Conservation (phyloP, 1,284 basidiomycete genomes). For the Lignosus rhinocerotis region DNA sequence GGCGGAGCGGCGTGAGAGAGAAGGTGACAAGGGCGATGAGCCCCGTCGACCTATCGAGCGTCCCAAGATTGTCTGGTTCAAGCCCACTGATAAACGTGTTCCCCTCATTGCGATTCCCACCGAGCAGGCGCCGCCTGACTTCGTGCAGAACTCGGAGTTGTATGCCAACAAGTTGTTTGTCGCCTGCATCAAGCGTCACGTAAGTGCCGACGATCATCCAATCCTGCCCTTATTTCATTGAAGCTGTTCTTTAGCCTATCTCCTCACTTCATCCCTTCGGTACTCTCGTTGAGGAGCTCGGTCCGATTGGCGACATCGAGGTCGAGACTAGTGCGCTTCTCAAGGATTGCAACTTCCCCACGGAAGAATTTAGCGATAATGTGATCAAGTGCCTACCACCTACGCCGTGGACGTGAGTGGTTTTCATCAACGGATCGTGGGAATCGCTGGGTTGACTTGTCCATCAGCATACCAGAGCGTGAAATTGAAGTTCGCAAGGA, state of each 20-base stretch:
- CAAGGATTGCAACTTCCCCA: conserved; percentile 98
- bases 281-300: conserved; percentile 96
- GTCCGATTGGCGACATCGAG: conserved; percentile 97
- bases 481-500: conserved; percentile 89
- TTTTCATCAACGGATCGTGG: background rate
- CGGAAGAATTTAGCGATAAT: conserved; percentile 89
- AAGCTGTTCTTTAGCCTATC: conserved; percentile 58
- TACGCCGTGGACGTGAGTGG: conserved; percentile 84
- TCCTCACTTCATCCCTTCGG: conserved; percentile 99
- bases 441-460: conserved; percentile 2
- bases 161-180: conserved; percentile 94
- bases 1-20: conserved; percentile 93
- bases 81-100: conserved; percentile 98
- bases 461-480: conserved; percentile 81
- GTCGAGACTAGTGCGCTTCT: conserved; percentile 97
- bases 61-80: conserved; percentile 99
- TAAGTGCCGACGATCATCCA: conserved; percentile 40
- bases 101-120: conserved; percentile 99
- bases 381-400: conserved; percentile 97
- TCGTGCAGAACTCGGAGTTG: conserved; percentile 90
- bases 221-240: conserved; percentile 13
- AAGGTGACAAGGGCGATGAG: conserved; percentile 86
- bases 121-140: conserved; percentile 96
- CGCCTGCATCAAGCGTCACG: conserved; percentile 97
- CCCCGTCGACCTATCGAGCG: conserved; percentile 81